A percentile compares a stretch with the other conserved stretches of the same genome.
These are phyloP conservation scores for Blepharisma stoltei DNA, from an alignment of 73 alveolate genomes.

Conservation along the genomic window DNA sequence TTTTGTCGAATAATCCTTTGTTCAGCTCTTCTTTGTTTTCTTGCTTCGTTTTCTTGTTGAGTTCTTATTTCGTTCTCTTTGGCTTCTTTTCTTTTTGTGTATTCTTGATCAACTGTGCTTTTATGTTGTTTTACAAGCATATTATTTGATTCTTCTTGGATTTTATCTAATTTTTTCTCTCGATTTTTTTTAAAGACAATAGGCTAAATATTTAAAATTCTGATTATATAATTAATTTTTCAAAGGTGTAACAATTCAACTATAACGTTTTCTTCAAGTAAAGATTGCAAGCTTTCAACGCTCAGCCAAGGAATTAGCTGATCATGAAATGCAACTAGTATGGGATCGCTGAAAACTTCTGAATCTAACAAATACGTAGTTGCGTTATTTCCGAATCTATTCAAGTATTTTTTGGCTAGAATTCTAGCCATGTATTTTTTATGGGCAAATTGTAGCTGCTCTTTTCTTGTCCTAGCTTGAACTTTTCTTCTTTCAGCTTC, in stretches of 20 bases:
- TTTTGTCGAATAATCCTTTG: background rate
- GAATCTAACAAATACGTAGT: background rate
- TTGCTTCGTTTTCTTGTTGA: slow-evolving; percentile 18
- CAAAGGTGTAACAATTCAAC: background rate
- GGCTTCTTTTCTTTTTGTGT: background rate
- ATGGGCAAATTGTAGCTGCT: slow-evolving; percentile 47
- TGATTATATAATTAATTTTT: too few species aligned
- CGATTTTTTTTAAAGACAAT: too few species aligned
- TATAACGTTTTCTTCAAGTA: background rate
- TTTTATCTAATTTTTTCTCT: slow-evolving; percentile 38
- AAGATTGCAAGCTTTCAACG: background rate
- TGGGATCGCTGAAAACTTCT: slow-evolving; percentile 9
- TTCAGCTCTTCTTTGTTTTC: slow-evolving; percentile 4
- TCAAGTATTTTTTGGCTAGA: slow-evolving; percentile 3
- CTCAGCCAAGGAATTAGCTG: slow-evolving; percentile 30
- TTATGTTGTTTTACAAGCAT: background rate
- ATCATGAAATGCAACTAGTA: background rate
- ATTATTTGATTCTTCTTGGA: background rate
- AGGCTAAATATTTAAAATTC: too few species aligned
- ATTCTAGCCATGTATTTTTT: slow-evolving; percentile 48
- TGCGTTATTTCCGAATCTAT: background rate
- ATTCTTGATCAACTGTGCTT: background rate
- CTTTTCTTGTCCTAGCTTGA: slow-evolving; percentile 44
- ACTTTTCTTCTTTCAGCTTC: slow-evolving; percentile 63
- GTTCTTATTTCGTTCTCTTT: background rate